phyloP scores from a whole-genome alignment of 345 rosid genomes.

The Arabis alpina region DNA sequence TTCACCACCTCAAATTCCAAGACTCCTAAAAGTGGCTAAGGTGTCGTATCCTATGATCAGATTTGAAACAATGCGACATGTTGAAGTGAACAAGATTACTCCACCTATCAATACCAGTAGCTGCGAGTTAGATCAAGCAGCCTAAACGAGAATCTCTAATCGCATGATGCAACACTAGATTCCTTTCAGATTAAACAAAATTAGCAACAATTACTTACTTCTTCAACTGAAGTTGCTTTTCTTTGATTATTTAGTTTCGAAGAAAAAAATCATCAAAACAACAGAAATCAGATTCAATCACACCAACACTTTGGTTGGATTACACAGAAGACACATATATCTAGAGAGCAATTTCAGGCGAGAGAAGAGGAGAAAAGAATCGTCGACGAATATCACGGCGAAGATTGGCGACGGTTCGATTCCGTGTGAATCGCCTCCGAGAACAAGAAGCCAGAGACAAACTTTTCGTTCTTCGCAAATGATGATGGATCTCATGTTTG shows the following conservation, averaged over 20 bases:
- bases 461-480: too few species aligned
- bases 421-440: too few species aligned
- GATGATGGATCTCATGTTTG: too few species aligned
- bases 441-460: too few species aligned
- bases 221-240: slow-evolving; percentile 80
- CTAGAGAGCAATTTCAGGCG: slow-evolving; percentile 1
- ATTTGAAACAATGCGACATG: too few species aligned
- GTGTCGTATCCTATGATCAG: background rate
- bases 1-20: background rate
- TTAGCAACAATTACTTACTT: slow-evolving; percentile 51
- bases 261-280: background rate
- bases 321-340: background rate
- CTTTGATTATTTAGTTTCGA: slow-evolving; percentile 65
- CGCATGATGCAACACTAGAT: slow-evolving; percentile 10
- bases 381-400: too few species aligned
- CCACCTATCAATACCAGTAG: too few species aligned
- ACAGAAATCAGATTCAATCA: slow-evolving; percentile 32
- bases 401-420: too few species aligned
- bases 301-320: background rate
- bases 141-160: slow-evolving; percentile 15
- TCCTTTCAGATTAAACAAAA: background rate
- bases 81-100: too few species aligned
- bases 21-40: background rate
- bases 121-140: too few species aligned
- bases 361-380: too few species aligned